Conservation (phyloP, 2,329 filamentous ascomycete species). For the Stachybotrys chartarum region DNA sequence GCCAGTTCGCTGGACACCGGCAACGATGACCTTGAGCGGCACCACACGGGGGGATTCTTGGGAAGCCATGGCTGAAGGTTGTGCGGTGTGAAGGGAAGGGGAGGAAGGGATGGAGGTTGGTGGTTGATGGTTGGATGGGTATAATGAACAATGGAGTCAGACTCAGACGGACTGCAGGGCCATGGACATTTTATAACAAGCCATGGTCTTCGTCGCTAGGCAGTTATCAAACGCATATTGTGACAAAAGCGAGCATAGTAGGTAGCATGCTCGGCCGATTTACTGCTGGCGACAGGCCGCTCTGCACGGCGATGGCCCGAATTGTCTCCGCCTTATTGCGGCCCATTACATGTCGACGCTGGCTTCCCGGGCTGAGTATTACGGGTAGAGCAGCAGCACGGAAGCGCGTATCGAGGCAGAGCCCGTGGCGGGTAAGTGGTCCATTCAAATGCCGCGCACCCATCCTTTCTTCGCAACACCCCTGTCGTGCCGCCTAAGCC, state of each 20-base stretch:
- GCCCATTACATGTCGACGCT: neutral
- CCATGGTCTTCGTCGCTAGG: neutral
- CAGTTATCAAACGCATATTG: too few species aligned
- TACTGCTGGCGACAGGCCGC: neutral
- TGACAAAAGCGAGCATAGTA: too few species aligned
- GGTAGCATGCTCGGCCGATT: neutral
- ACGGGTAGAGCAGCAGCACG: too few species aligned
- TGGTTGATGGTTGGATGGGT: neutral
- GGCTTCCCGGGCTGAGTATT: neutral
- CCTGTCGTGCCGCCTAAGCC: neutral
- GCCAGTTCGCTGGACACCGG: conserved; percentile 29
- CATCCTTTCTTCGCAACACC: too few species aligned
- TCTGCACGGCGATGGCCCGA: neutral
- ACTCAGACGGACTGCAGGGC: neutral
- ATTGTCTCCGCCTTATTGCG: neutral
- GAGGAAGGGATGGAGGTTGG: neutral
- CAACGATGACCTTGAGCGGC: conserved; percentile 32
- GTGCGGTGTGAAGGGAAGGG: neutral
- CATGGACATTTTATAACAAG: neutral
- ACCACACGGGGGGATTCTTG: conserved; percentile 16
- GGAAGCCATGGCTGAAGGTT: conserved; percentile 6
- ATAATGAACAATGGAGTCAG: neutral
- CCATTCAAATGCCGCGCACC: too few species aligned
- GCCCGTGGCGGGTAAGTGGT: too few species aligned
- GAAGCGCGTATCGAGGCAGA: too few species aligned